These are phyloP conservation scores for Solanum hybrid DNA, from an alignment of 305 asterid genomes.

Conservation along the genomic window DNA sequence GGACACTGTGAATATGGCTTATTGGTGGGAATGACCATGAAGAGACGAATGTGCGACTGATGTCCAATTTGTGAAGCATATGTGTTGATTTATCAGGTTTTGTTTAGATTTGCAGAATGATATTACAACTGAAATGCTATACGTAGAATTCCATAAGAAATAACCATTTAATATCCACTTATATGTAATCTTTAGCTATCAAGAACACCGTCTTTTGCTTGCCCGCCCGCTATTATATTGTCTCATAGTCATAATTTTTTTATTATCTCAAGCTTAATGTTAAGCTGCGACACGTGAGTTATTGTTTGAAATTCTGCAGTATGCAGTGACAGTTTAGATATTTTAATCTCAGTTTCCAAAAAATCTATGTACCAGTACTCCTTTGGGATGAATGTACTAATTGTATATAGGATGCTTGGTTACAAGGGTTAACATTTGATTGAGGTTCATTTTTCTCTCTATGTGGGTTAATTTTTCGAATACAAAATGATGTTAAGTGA, in stretches of 20 bases:
- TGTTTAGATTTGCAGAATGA: not conserved
- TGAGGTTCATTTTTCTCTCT: not conserved
- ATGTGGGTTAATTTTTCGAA: not conserved
- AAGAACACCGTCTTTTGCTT: not conserved
- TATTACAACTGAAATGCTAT: not conserved
- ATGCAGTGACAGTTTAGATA: not conserved
- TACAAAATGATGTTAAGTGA: too few species aligned
- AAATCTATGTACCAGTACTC: not conserved
- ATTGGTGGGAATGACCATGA: not conserved
- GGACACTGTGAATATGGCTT: not conserved
- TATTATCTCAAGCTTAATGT: not conserved
- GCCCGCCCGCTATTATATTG: not conserved
- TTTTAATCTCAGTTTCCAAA: not conserved
- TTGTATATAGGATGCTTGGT: not conserved
- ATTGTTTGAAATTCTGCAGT: not conserved
- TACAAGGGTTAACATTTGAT: not conserved
- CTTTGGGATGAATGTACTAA: not conserved
- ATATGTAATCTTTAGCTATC: not conserved
- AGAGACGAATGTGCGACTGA: not conserved
- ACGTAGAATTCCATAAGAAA: not conserved
- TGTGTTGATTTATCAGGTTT: not conserved
- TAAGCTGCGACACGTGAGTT: not conserved
- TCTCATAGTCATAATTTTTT: not conserved
- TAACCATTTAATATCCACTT: not conserved
- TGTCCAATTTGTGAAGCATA: not conserved